Percentiles rank a stretch among this genome's conserved stretches.
Conservation (phyloP, 441 rosid species). For the Erodium trifolium region DNA sequence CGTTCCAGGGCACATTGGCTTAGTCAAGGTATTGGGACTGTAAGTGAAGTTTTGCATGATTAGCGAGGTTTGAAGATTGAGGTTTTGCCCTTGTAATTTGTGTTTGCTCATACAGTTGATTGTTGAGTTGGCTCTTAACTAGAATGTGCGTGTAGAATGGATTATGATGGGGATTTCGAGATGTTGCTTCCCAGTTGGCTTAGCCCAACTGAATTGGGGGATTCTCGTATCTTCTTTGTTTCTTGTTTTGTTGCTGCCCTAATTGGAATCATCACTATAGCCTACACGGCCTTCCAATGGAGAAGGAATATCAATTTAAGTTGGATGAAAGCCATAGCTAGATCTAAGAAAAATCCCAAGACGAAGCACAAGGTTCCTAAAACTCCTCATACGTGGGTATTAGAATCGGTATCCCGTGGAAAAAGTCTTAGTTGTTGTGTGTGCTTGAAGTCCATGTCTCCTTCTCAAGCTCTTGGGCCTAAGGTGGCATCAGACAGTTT, state of each 20-base stretch:
- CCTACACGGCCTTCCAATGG: constrained; percentile 93
- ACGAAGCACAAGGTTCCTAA: constrained; percentile 58
- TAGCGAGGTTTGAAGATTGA: background rate
- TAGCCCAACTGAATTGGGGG: constrained; percentile 37
- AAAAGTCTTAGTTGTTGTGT: constrained; percentile 80
- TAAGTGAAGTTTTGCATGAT: background rate
- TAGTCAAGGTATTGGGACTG: constrained; percentile 1
- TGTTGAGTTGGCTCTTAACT: constrained; percentile 5
- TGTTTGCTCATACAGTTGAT: background rate
- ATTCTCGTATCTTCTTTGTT: constrained; percentile 50
- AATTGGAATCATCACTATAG: constrained; percentile 74
- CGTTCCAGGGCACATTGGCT: background rate
- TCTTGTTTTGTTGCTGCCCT: constrained; percentile 65
- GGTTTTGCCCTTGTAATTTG: too few relatives aligned
- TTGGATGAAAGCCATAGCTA: constrained; percentile 91
- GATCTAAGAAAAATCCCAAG: constrained; percentile 84
- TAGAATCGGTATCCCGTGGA: constrained; percentile 56
- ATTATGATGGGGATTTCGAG: constrained; percentile 45
- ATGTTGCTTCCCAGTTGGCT: constrained; percentile 45
- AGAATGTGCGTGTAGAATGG: constrained; percentile 37
- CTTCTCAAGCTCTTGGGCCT: constrained; percentile 63
- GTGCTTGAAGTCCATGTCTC: constrained; percentile 67
- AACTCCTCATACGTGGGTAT: constrained; percentile 67
- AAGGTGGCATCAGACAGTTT: constrained; percentile 45
- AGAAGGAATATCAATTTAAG: constrained; percentile 80